A percentile compares a stretch with the other conserved stretches of the same genome.
Conservation (phyloP, 2,329 filamentous ascomycete species). For the Aspergillus intermedius region DNA sequence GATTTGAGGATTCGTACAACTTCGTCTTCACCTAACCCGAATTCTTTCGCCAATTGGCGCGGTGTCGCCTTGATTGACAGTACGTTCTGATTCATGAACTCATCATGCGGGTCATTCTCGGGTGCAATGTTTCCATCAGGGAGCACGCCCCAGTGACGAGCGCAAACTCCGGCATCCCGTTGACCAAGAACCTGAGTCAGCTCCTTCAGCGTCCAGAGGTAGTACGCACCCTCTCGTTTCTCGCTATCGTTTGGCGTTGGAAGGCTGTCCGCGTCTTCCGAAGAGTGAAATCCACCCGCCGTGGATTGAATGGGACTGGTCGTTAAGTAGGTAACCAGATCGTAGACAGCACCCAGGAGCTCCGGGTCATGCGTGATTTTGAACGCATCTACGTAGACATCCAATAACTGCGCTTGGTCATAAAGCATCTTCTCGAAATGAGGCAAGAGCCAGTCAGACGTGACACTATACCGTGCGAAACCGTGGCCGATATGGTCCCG, state of each 20-base stretch:
- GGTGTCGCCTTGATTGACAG: constrained; percentile 64
- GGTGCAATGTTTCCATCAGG: constrained; percentile 80
- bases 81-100: constrained; percentile 92
- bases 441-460: constrained; percentile 83
- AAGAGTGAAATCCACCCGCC: constrained; percentile 73
- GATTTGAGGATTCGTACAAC: constrained; percentile 60
- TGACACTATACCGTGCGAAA: constrained; percentile 81
- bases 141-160: constrained; percentile 76
- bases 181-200: constrained; percentile 68
- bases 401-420: constrained; percentile 80
- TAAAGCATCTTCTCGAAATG: constrained; percentile 98
- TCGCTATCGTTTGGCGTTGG: constrained; percentile 68
- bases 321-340: constrained; percentile 81
- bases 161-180: constrained; percentile 65
- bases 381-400: constrained; percentile 82
- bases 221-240: constrained; percentile 86
- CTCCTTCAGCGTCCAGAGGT: constrained; percentile 87
- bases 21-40: constrained; percentile 64
- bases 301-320: constrained; percentile 59
- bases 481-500: constrained; percentile 72
- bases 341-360: constrained; percentile 69
- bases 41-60: constrained; percentile 64
- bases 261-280: constrained; percentile 83
- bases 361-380: constrained; percentile 61
- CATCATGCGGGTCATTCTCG: constrained; percentile 80